Percentiles rank a stretch among this genome's conserved stretches.
Conservation (phyloP, 2,329 filamentous ascomycete species). For the Xylogone sp. region DNA sequence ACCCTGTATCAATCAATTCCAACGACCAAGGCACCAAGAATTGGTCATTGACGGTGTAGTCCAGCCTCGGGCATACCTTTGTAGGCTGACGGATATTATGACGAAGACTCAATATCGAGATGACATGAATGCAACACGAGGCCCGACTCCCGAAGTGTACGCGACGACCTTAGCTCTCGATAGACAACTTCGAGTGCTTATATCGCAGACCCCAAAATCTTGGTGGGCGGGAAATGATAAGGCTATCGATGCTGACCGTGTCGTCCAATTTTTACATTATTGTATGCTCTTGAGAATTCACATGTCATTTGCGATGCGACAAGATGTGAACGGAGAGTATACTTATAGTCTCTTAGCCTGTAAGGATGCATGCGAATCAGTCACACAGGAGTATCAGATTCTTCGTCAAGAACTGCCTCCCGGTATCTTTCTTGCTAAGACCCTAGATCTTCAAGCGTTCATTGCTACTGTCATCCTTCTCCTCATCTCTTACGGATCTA, state of each 20-base stretch:
- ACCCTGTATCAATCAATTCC: conserved; percentile 25
- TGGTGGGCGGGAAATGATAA: conserved; percentile 12
- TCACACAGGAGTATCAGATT: conserved; percentile 9
- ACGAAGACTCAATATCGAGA: conserved; percentile 22
- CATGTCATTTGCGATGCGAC: conserved; percentile 10
- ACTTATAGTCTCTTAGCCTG: conserved; percentile 13
- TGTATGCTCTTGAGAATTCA: conserved; percentile 12
- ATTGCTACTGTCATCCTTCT: conserved; percentile 13
- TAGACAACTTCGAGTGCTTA: conserved; percentile 20
- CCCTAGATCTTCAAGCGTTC: conserved; percentile 14
- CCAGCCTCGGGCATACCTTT: conserved; percentile 18
- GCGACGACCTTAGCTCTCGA: conserved; percentile 22
- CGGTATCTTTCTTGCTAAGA: conserved; percentile 9
- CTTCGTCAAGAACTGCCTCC: conserved; percentile 9
- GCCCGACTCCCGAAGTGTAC: conserved; percentile 16
- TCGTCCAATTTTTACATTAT: conserved; percentile 13
- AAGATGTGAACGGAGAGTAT: conserved; percentile 8
- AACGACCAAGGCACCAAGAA: conserved; percentile 14
- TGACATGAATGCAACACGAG: conserved; percentile 13
- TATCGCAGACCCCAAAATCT: conserved; percentile 17
- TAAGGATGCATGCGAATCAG: conserved; percentile 12
- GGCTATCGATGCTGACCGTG: conserved; percentile 6
- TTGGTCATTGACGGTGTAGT: conserved; percentile 19
- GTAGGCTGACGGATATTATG: conserved; percentile 21
- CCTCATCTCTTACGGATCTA: conserved; percentile 7